Evolutionary conservation across 2,329 filamentous ascomycete species (phyloP).

Genomic region (Aschersonia sp.): DNA sequence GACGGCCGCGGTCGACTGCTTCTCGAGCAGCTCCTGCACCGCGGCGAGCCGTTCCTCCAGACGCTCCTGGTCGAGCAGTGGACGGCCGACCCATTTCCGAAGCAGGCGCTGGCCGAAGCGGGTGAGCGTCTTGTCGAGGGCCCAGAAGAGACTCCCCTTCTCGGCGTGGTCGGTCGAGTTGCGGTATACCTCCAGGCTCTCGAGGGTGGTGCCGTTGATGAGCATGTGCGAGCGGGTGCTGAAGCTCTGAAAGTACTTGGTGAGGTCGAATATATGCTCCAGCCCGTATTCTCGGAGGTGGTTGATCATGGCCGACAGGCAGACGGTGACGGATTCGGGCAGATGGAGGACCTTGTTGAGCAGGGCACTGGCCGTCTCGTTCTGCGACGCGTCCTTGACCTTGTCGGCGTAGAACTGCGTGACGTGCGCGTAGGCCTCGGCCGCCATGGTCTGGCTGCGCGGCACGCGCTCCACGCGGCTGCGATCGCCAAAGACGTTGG

Average conservation of each 20-base stretch:
- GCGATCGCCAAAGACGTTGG: constrained; percentile 83
- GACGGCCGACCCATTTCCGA: constrained; percentile 88
- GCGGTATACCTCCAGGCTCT: constrained; percentile 87
- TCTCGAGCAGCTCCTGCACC: constrained; percentile 70
- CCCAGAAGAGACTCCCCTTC: constrained; percentile 90
- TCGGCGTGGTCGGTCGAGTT: constrained; percentile 79
- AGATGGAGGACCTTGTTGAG: constrained; percentile 78
- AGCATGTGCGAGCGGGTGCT: constrained; percentile 91
- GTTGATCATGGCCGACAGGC: constrained; percentile 89
- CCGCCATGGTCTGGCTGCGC: constrained; percentile 66
- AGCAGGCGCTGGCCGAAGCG: constrained; percentile 77
- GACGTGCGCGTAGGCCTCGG: constrained; percentile 77
- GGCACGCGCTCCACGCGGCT: constrained; percentile 70
- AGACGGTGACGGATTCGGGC: constrained; percentile 75
- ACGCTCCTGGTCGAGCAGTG: constrained; percentile 59
- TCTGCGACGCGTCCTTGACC: constrained; percentile 45
- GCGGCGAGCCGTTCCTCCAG: constrained; percentile 71
- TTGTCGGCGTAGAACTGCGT: constrained; percentile 86
- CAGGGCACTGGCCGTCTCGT: constrained; percentile 46
- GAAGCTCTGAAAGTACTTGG: constrained; percentile 94
- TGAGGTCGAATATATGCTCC: constrained; percentile 89
- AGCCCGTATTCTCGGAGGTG: constrained; percentile 85
- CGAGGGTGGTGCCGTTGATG: constrained; percentile 85
- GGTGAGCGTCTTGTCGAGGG: constrained; percentile 81
- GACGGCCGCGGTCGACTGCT: constrained; percentile 48